phyloP scores from a whole-genome alignment of 306 rosid species.

The Rosa chinensis region DNA sequence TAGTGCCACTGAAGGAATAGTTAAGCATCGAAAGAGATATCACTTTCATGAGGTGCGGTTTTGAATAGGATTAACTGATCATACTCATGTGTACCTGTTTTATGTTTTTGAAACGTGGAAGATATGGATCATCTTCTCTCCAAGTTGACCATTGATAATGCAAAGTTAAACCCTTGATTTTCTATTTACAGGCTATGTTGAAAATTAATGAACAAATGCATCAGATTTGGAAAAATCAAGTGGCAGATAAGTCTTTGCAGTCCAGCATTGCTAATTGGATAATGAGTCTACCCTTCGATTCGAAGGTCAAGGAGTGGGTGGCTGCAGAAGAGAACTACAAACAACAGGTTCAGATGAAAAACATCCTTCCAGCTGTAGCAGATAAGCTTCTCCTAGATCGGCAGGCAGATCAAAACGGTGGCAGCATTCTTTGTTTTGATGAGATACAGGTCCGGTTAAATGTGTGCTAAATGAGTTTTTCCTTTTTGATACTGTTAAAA shows the following conservation, averaged over 20 bases:
- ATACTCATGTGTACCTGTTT: slow-evolving; percentile 5
- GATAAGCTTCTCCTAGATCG: slow-evolving; percentile 69
- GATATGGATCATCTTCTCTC: slow-evolving; percentile 2
- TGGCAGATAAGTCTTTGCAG: slow-evolving; percentile 66
- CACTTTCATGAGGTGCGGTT: slow-evolving; percentile 93
- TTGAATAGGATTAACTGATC: slow-evolving; percentile 4
- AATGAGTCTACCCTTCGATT: slow-evolving; percentile 79
- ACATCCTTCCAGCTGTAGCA: slow-evolving; percentile 93
- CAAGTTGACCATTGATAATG: slow-evolving; percentile 11
- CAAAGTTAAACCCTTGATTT: background rate
- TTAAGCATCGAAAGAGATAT: slow-evolving; percentile 79
- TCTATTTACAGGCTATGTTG: slow-evolving; percentile 81
- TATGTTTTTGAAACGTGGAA: background rate
- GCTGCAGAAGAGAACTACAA: slow-evolving; percentile 88
- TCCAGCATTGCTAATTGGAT: slow-evolving; percentile 81
- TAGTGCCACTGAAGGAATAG: slow-evolving; percentile 74
- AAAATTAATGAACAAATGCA: slow-evolving; percentile 97
- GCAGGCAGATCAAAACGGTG: slow-evolving; percentile 66
- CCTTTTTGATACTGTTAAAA: background rate
- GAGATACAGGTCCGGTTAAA: slow-evolving; percentile 78
- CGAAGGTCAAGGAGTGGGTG: slow-evolving; percentile 88
- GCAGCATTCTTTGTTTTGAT: slow-evolving; percentile 89
- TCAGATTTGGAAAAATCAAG: slow-evolving; percentile 81
- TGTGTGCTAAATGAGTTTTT: slow-evolving; percentile 3
- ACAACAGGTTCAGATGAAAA: slow-evolving; percentile 78